Conservation (phyloP, 148 eudicot species). For the Fagopyrum homotropicum region DNA sequence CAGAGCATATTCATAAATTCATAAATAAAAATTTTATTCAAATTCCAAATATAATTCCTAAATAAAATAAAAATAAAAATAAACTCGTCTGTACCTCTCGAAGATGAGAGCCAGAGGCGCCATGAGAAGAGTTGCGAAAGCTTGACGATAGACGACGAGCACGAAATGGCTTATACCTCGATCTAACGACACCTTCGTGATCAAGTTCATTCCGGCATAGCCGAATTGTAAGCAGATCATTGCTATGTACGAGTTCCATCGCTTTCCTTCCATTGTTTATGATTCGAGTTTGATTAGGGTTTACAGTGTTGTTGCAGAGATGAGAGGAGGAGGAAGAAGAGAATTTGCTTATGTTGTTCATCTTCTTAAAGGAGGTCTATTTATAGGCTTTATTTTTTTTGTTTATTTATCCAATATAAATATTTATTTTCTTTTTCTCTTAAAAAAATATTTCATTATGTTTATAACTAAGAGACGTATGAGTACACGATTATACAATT, state of each 20-base stretch:
- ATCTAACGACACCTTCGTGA: slow-evolving; percentile 44
- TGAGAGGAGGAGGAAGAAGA: background rate
- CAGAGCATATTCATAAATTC: slow-evolving; percentile 9
- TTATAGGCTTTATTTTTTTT: background rate
- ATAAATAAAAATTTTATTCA: too few relatives aligned
- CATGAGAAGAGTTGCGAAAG: slow-evolving; percentile 41
- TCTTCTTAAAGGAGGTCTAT: background rate
- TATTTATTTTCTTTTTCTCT: background rate
- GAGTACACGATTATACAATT: background rate
- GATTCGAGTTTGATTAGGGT: too few relatives aligned
- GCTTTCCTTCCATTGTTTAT: background rate
- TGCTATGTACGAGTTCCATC: slow-evolving; percentile 35
- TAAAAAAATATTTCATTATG: background rate
- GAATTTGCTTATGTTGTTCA: background rate
- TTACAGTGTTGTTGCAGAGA: background rate
- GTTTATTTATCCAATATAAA: background rate
- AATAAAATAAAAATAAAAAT: too few relatives aligned
- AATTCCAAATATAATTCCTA: too few relatives aligned
- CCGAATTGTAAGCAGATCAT: slow-evolving; percentile 36
- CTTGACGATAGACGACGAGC: slow-evolving; percentile 42
- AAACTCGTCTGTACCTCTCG: slow-evolving; percentile 25
- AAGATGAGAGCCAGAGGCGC: slow-evolving; percentile 45
- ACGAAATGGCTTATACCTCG: slow-evolving; percentile 47
- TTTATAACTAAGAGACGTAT: background rate
- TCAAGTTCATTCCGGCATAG: slow-evolving; percentile 41